Base-by-base conservation (phyloP, 106 monocot genomes). In the Phalaenopsis aphrodite region DNA sequence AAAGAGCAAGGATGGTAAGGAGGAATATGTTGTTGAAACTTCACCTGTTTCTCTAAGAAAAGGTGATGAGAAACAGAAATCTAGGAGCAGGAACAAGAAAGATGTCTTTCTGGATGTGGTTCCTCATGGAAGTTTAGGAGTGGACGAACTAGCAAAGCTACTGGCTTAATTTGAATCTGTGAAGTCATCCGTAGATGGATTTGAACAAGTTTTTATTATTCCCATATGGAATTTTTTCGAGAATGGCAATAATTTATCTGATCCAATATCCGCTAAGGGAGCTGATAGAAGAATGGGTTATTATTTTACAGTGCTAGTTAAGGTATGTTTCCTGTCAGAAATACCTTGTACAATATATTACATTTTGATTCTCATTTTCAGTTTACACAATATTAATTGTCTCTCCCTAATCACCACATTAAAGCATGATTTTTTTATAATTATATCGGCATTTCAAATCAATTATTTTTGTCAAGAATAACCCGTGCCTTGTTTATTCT, bases 81-180 rank as follows among this genome's bases (percentile, higher is more conserved):
- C 48, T 36, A 30, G 76, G 65, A 84, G 66, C 11, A 52, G 56
- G 42, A 87, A 72, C 77, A 84, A 52, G 52, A 12, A 52, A 64
- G 85, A 91, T 30, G 80, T 77, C 10, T 68, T 88, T 47, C 45
- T 81, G 47, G 85, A 86, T 75, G 80, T 82, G 21, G 81, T 91
- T 41, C 91, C 92, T 7, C 88, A 79, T 82, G 94, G 94, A 21
- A 99, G 87, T 66, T 85, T 99, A 58, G 80, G 86, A 79, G 83
- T 99, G 41, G 98, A 99, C 85, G 94, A 95, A 84, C 89, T 99
- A 49, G 95, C 99, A 77, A 95, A 95, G 80, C 84, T 99, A 37
- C 81, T 93, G 64, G 81, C 85, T 71, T 93, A 52, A 80, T 58
- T 56, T 61, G 14, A 81, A 72, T 48, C 49, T 41, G 19, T n/a